Evolutionary conservation across 78 protist species (phyloP).

Genomic region (Creolimax fragrantissima): DNA sequence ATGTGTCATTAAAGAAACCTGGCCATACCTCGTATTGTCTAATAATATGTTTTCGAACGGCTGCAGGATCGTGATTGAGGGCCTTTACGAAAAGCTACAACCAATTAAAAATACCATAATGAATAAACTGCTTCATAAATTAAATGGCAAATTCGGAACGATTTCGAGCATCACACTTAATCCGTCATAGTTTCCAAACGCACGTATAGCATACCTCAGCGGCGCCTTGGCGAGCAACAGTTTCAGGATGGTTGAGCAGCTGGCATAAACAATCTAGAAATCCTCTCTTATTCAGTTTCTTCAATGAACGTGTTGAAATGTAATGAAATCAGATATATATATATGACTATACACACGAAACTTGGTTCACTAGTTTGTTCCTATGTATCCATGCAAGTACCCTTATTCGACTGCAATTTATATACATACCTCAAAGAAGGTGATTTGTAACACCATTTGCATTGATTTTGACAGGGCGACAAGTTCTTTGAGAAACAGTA

Average conservation of each 20-base stretch:
- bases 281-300: background rate
- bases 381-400: background rate
- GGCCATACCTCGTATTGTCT: background rate
- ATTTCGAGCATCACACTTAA: too few species aligned
- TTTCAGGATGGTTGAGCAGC: background rate
- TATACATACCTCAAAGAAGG: background rate
- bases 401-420: too few species aligned
- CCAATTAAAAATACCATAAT: too few species aligned
- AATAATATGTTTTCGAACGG: background rate
- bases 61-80: background rate
- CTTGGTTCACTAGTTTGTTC: background rate
- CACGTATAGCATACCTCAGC: background rate
- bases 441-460: background rate
- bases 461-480: background rate
- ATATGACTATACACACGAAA: background rate
- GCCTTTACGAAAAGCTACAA: background rate
- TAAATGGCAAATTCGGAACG: too few species aligned
- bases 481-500: background rate
- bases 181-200: too few species aligned
- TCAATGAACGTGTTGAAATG: background rate
- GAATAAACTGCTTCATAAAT: too few species aligned
- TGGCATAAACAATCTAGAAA: background rate
- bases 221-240: background rate
- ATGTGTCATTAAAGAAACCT: too few species aligned
- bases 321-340: background rate